Evolutionary conservation across 192 early-diverging fungal species (phyloP).

Genomic region (Piromyces sp.): DNA sequence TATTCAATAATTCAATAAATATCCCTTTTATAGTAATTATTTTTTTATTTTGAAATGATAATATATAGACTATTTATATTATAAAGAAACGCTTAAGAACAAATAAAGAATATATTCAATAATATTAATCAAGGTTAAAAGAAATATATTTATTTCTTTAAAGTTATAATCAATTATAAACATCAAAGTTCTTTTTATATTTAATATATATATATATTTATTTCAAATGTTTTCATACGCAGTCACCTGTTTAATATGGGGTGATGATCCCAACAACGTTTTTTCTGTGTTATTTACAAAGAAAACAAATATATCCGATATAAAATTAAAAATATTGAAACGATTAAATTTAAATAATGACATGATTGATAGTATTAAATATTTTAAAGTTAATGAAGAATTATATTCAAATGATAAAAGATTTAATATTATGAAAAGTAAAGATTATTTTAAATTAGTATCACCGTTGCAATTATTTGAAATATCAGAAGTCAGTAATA

Average conservation of each 20-base stretch:
- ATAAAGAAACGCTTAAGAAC: too few relatives aligned
- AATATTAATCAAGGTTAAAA: too few relatives aligned
- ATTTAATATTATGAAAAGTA: neutral
- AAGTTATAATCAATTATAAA: too few relatives aligned
- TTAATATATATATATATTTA: neutral
- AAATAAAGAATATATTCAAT: too few relatives aligned
- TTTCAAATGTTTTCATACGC: neutral
- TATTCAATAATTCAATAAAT: too few relatives aligned
- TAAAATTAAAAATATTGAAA: neutral
- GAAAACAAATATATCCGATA: neutral
- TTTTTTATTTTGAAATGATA: too few relatives aligned
- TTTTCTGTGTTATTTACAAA: neutral
- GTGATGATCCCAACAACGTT: neutral
- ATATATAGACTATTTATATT: too few relatives aligned
- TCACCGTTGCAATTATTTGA: neutral
- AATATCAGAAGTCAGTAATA: neutral
- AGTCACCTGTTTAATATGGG: neutral
- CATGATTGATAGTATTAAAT: neutral
- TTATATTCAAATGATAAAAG: neutral
- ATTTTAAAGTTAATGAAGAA: neutral
- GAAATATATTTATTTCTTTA: too few relatives aligned
- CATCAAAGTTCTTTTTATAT: neutral
- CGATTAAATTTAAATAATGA: neutral
- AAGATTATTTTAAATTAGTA: neutral
- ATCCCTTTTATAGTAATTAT: too few relatives aligned